These are phyloP conservation scores for Fusarium oligoseptatum DNA, from an alignment of 2,329 filamentous ascomycete species.

Conservation along the genomic window DNA sequence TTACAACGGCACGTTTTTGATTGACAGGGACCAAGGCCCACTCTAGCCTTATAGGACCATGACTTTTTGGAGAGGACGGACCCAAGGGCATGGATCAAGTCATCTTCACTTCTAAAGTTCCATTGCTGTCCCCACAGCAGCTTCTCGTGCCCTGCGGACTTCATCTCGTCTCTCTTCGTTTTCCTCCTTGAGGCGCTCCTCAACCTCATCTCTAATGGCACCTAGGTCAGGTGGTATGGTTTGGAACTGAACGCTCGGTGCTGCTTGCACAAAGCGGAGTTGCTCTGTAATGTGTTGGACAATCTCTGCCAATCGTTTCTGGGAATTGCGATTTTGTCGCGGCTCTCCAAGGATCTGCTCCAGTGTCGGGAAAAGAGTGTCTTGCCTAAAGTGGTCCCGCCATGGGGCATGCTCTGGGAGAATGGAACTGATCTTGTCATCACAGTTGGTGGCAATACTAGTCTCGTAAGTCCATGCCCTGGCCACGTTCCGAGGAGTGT, in stretches of 20 bases:
- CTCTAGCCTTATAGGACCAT: constrained; percentile 6
- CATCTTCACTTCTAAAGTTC: constrained; percentile 56
- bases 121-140: constrained; percentile 69
- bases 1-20: constrained; percentile 8
- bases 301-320: constrained; percentile 81
- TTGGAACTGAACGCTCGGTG: constrained; percentile 88
- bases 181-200: constrained; percentile 75
- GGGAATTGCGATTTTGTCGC: constrained; percentile 82
- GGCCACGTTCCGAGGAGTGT: constrained; percentile 96
- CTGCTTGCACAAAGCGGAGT: constrained; percentile 84
- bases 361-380: constrained; percentile 90
- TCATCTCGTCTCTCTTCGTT: constrained; percentile 69
- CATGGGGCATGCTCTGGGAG: constrained; percentile 88
- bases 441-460: constrained; percentile 83
- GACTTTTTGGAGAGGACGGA: constrained; percentile 1
- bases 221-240: constrained; percentile 83
- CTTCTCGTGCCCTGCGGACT: constrained; percentile 66
- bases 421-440: constrained; percentile 76
- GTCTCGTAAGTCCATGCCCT: constrained; percentile 98
- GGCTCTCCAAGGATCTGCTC: constrained; percentile 77
- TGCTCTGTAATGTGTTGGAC: constrained; percentile 86
- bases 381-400: constrained; percentile 88
- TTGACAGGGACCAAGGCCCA: constrained; percentile 12
- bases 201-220: constrained; percentile 76
- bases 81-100: neutral